These are phyloP conservation scores for Artemisia princeps DNA, from an alignment of 140 eudicot genomes.

Conservation along the genomic window DNA sequence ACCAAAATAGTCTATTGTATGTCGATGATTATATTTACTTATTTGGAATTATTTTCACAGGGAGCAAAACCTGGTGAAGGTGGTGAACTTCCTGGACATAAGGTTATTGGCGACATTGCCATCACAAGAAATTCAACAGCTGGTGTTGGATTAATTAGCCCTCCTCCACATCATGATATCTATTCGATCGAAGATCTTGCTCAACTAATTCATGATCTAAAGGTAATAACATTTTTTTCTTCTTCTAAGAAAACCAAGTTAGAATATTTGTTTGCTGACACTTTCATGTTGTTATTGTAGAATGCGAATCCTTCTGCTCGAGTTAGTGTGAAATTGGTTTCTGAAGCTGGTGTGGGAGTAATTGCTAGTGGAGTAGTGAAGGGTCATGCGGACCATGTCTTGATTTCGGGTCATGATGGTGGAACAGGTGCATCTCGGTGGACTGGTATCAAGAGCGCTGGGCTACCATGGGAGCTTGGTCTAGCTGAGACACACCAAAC, in stretches of 20 bases:
- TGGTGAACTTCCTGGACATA: constrained; percentile 98
- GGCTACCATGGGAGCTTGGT: constrained; percentile 99
- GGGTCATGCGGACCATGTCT: constrained; percentile 96
- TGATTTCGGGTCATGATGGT: constrained; percentile 98
- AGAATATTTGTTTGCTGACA: neutral
- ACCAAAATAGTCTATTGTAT: constrained; percentile 13
- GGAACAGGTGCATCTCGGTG: constrained; percentile 98
- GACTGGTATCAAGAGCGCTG: constrained; percentile 98
- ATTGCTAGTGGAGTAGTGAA: constrained; percentile 99
- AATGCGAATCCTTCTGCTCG: constrained; percentile 97
- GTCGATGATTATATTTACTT: constrained; percentile 8
- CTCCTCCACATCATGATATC: constrained; percentile 98
- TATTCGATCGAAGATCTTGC: constrained; percentile 99
- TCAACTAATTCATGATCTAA: constrained; percentile 81
- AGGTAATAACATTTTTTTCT: constrained; percentile 43
- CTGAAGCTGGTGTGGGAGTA: constrained; percentile 99
- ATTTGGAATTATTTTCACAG: constrained; percentile 34
- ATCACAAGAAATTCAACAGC: constrained; percentile 92
- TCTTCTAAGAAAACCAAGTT: neutral
- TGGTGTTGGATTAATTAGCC: constrained; percentile 96
- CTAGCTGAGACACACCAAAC: constrained; percentile 98
- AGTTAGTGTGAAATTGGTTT: constrained; percentile 84
- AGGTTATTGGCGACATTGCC: constrained; percentile 96
- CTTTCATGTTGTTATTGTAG: constrained; percentile 26
- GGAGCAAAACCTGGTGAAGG: constrained; percentile 99